Evolutionary conservation across 305 asterid genomes (phyloP), one percentile per base, ranked within the genome.

Genomic region (Vinca major): DNA sequence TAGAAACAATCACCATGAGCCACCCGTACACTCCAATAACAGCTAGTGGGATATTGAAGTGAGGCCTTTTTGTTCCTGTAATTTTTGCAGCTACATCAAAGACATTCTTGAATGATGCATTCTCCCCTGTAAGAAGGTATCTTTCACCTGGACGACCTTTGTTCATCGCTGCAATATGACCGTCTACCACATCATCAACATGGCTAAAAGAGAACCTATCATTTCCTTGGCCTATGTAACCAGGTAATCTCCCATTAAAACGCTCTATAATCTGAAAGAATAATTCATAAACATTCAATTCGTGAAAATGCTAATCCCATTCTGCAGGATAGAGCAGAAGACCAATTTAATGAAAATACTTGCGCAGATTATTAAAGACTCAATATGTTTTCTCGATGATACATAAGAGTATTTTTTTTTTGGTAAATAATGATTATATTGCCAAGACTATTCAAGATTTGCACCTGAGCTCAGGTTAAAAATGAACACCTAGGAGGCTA

Each of bases 101-200:
- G 54, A 88, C 86, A 63, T 85, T 77, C 75, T 83, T 89, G 85
- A 89, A 88, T 49, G 96, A 89, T 13, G 95, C 94, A 78, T 92
- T 89, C 71, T 89, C 96, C 72, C 96, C 98, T 2, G 96, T 88
- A 33, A 92, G 92, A 71, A 92, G 96, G 73, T 92, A 92, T 62
- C 96, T 81, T 83, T 88, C 91, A 58, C 98, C 96, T 21, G 72
- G 73, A 53, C 73, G 82, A 40, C 96, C 98, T 77, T 81, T 82
- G 61, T 57, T 63, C 86, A 86, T 74, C 21, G 92, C 96, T 68
- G 86, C 85, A 71, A 89, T 82, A 85, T 88, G 98, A 58, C 98
- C 98, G 62, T 83, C 84, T 73, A 77, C 98, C n/a, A 89, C 98
- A 71, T 92, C 96, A 73, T 88, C 92, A 0, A 92, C 91, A 37